Conservation (phyloP, 345 rosid genomes). For the Erysimum cheiranthoides region DNA sequence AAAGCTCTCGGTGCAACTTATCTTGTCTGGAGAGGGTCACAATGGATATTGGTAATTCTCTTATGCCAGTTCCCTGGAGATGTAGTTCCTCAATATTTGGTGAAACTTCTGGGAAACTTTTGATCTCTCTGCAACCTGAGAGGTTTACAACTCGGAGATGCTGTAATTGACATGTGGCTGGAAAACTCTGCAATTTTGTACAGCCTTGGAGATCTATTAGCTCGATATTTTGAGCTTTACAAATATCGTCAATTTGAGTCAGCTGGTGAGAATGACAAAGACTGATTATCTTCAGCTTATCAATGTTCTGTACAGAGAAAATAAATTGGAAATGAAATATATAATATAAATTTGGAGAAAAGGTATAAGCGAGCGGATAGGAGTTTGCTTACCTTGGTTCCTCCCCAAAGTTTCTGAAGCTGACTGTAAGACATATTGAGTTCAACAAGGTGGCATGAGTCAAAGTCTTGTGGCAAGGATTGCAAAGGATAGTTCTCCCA, state of each 20-base stretch:
- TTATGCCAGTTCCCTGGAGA: slow-evolving; percentile 28
- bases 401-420: slow-evolving; percentile 38
- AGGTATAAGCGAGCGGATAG: not conserved
- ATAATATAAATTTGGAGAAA: not conserved
- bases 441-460: slow-evolving; percentile 30
- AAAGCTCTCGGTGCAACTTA: not conserved
- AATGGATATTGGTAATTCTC: slow-evolving; percentile 1
- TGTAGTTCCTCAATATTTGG: not conserved
- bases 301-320: slow-evolving; percentile 9
- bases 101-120: slow-evolving; percentile 8
- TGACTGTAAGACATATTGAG: slow-evolving; percentile 30
- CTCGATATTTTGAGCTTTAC: slow-evolving; percentile 8
- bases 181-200: slow-evolving; percentile 13
- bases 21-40: not conserved
- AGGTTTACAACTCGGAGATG: slow-evolving; percentile 30
- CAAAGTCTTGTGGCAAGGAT: slow-evolving; percentile 23
- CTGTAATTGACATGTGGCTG: not conserved
- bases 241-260: not conserved
- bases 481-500: slow-evolving; percentile 41
- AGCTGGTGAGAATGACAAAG: slow-evolving; percentile 26
- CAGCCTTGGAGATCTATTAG: slow-evolving; percentile 29
- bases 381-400: slow-evolving; percentile 24
- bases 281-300: slow-evolving; percentile 21
- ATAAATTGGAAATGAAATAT: not conserved
- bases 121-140: slow-evolving; percentile 13